phyloP scores from a whole-genome alignment of 2,329 filamentous ascomycete genomes.

The Ascochyta viciae-villosae region DNA sequence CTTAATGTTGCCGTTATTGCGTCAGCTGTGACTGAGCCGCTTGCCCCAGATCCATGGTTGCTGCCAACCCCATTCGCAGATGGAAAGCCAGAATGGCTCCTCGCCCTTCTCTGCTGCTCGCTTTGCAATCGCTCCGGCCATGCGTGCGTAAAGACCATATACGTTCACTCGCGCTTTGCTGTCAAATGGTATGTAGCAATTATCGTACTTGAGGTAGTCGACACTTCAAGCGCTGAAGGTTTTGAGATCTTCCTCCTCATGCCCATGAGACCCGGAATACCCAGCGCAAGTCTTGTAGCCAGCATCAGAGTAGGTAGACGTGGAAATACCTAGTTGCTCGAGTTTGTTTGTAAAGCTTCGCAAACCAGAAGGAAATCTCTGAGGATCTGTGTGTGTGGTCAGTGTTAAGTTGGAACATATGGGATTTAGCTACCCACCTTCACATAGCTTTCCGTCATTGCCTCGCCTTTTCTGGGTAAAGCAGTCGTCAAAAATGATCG shows the following conservation, averaged over 20 bases:
- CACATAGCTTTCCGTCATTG: constrained; percentile 3
- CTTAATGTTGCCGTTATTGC: constrained; percentile 28
- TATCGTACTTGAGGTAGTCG: constrained; percentile 41
- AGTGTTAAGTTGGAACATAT: background rate
- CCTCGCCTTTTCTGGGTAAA: constrained; percentile 15
- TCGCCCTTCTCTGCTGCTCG: constrained; percentile 35
- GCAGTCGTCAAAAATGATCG: constrained; percentile 21
- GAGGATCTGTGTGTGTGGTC: constrained; percentile 1
- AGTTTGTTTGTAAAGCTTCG: constrained; percentile 11
- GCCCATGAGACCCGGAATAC: constrained; percentile 58
- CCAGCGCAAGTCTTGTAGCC: constrained; percentile 59
- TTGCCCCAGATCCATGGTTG: constrained; percentile 36
- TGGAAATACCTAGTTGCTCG: constrained; percentile 10
- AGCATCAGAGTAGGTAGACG: constrained; percentile 58
- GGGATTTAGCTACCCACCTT: background rate
- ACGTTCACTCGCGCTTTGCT: constrained; percentile 38
- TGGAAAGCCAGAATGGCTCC: constrained; percentile 30
- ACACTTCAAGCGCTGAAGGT: constrained; percentile 56
- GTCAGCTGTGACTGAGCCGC: constrained; percentile 37
- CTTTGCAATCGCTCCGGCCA: constrained; percentile 52
- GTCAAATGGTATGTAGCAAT: constrained; percentile 44
- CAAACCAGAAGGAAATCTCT: constrained; percentile 17
- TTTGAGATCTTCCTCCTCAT: constrained; percentile 62
- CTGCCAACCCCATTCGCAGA: constrained; percentile 42
- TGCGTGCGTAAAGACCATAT: constrained; percentile 32